Percentiles rank a stretch among this genome's conserved stretches.
These are phyloP conservation scores for Prunella vulgaris DNA, from an alignment of 257 asterid species.

Conservation along the genomic window DNA sequence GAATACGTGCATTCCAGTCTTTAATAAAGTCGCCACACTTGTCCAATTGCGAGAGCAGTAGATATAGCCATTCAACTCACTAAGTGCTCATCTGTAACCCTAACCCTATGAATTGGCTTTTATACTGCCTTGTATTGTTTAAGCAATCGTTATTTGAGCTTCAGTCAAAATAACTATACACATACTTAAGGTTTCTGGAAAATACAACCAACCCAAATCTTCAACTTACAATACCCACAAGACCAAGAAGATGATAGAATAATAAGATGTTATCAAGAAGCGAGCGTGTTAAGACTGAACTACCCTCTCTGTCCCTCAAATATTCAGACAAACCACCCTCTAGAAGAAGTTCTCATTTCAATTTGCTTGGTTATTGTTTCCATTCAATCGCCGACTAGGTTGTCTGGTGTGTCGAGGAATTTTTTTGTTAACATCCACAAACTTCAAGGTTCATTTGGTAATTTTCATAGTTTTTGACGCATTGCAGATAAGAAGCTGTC, in stretches of 20 bases:
- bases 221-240: neutral
- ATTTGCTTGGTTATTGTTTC: neutral
- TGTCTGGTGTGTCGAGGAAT: neutral
- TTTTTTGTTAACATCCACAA: neutral
- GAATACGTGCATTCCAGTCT: too few relatives aligned
- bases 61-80: neutral
- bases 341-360: neutral
- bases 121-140: neutral
- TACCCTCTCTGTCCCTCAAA: neutral
- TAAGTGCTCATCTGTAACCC: neutral
- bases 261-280: neutral
- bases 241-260: neutral
- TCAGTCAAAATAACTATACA: neutral
- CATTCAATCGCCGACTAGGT: neutral
- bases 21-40: too few relatives aligned
- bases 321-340: neutral
- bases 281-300: neutral
- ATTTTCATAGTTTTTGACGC: neutral
- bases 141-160: neutral
- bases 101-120: neutral
- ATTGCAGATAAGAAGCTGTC: conserved; percentile 41
- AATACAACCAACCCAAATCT: neutral
- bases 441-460: neutral
- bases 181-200: neutral
- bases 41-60: neutral